Percentiles rank a stretch among this genome's conserved stretches.
phyloP scores from a whole-genome alignment of 2,329 filamentous ascomycete species.

The Pseudocercospora fijiensis region DNA sequence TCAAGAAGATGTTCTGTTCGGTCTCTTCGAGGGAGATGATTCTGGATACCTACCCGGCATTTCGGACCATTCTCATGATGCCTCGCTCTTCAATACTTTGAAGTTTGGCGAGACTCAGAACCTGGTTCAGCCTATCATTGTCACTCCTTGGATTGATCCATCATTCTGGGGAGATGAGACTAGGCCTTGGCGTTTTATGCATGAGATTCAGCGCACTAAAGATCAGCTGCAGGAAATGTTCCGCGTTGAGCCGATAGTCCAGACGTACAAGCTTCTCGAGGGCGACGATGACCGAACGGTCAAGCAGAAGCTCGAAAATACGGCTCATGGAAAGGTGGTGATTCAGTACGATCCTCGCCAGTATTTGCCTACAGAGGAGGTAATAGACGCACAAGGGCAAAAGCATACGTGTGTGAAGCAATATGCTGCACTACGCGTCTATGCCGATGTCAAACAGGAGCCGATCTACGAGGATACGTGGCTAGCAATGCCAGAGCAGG shows the following conservation, averaged over 20 bases:
- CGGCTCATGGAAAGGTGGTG: slow-evolving; percentile 15
- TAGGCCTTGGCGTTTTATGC: slow-evolving; percentile 4
- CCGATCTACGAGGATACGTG: slow-evolving; percentile 14
- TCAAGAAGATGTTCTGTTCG: slow-evolving; percentile 7
- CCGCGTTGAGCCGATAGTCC: background rate
- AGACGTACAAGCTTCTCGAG: background rate
- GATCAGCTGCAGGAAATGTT: background rate
- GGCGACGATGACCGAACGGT: background rate
- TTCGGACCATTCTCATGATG: slow-evolving; percentile 3
- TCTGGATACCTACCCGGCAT: slow-evolving; percentile 13
- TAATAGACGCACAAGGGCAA: background rate
- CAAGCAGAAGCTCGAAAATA: background rate
- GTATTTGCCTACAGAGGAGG: background rate
- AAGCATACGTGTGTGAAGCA: slow-evolving; percentile 10
- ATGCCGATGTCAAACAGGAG: slow-evolving; percentile 2
- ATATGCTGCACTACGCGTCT: slow-evolving; percentile 7
- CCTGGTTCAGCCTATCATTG: slow-evolving; percentile 11
- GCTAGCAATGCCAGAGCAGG: slow-evolving; percentile 13
- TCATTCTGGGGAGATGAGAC: background rate
- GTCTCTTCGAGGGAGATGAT: slow-evolving; percentile 17
- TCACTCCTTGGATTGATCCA: slow-evolving; percentile 12
- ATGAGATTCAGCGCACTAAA: slow-evolving; percentile 2
- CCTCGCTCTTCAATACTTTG: slow-evolving; percentile 11
- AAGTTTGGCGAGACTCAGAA: slow-evolving; percentile 13
- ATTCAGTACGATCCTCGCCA: slow-evolving; percentile 14